Evolutionary conservation across 176 grass and related monocot genomes (phyloP).

Genomic region (Oryza glumipatula): DNA sequence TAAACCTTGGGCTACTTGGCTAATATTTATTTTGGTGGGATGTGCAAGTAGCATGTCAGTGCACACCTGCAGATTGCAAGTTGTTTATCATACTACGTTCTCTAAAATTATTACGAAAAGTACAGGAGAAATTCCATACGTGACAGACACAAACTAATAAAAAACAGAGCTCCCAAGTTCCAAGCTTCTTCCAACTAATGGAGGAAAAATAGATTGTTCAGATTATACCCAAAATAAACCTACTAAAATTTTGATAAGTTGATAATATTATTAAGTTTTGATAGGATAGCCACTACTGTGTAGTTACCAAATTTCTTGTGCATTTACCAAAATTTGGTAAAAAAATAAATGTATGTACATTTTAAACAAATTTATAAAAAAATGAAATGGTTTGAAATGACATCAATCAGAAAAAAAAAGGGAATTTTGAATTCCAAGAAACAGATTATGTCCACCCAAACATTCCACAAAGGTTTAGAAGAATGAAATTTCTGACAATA

Average conservation of each 20-base stretch:
- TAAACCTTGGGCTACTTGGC: not conserved
- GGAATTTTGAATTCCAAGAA: not conserved
- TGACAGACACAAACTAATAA: not conserved
- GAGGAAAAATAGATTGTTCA: too few relatives aligned
- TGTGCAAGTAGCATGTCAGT: not conserved
- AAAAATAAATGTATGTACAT: too few relatives aligned
- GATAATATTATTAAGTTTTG: too few relatives aligned
- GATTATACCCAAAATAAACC: too few relatives aligned
- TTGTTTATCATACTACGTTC: not conserved
- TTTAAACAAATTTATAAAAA: too few relatives aligned
- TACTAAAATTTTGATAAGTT: too few relatives aligned
- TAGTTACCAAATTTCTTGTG: too few relatives aligned
- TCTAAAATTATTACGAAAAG: not conserved
- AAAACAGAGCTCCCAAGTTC: not conserved
- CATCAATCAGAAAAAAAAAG: too few relatives aligned
- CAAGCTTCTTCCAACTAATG: not conserved
- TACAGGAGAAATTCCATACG: too few relatives aligned
- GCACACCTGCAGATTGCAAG: constrained; percentile 4
- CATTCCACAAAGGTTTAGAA: not conserved
- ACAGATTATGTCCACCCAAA: not conserved
- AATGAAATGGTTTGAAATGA: too few relatives aligned
- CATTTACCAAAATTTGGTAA: too few relatives aligned
- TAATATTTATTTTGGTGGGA: not conserved
- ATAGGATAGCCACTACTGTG: too few relatives aligned
- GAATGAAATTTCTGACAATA: not conserved